A percentile compares a stretch with the other conserved stretches of the same genome.
These are phyloP conservation scores for Colletotrichum musicola DNA, from an alignment of 2,329 filamentous ascomycete genomes.

Conservation along the genomic window DNA sequence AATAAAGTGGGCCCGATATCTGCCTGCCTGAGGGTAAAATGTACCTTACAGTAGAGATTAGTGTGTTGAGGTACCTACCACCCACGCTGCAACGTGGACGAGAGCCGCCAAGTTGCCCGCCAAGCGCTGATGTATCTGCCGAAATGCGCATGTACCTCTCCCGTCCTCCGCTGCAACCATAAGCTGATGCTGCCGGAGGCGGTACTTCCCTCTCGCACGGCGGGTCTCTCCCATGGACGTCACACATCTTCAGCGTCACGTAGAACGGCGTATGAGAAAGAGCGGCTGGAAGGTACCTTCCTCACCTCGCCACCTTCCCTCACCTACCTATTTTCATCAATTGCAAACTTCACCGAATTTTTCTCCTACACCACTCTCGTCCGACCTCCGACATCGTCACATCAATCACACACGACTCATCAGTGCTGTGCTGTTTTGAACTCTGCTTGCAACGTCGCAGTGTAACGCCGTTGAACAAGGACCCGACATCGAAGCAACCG, in stretches of 20 bases:
- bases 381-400: not conserved
- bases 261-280: not conserved
- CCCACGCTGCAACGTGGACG: not conserved
- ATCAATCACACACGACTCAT: not conserved
- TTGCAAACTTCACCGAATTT: not conserved
- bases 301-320: not conserved
- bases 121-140: not conserved
- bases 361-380: not conserved
- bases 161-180: conserved; percentile 1
- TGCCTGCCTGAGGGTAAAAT: not conserved
- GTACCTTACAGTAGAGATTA: too few relatives aligned
- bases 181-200: not conserved
- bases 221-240: conserved; percentile 15
- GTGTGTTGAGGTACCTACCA: too few relatives aligned
- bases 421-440: not conserved
- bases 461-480: too few relatives aligned
- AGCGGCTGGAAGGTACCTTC: not conserved
- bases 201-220: conserved; percentile 12
- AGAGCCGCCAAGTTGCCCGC: not conserved
- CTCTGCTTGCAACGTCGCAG: too few relatives aligned
- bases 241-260: conserved; percentile 19
- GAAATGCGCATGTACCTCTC: conserved; percentile 1
- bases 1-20: conserved; percentile 11
- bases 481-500: too few relatives aligned
- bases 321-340: not conserved